Conservation (phyloP, 352 stramenopile genomes). For the Phytophthora pisi region DNA sequence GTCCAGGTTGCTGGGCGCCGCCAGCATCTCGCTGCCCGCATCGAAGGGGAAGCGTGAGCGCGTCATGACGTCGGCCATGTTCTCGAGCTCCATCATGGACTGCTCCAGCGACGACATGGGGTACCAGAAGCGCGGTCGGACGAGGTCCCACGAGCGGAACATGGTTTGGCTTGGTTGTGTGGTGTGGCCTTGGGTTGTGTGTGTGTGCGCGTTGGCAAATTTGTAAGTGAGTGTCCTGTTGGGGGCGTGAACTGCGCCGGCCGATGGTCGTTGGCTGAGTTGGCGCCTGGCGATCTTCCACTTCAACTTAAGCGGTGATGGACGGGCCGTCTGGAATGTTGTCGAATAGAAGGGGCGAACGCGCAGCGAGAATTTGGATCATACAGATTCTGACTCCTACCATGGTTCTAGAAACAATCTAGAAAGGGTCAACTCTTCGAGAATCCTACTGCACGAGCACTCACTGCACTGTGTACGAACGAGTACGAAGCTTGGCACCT, state of each 20-base stretch:
- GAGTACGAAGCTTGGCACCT: no score
- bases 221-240: slow-evolving; percentile 12
- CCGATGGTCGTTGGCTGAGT: no score
- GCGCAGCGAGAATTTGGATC: slow-evolving; percentile 7
- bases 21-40: slow-evolving; percentile 27
- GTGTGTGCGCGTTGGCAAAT: slow-evolving; percentile 12
- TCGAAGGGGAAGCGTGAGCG: slow-evolving; percentile 27
- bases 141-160: slow-evolving; percentile 54
- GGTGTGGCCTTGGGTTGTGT: not conserved
- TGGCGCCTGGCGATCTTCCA: not conserved
- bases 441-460: no score
- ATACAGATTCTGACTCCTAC: not conserved
- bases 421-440: no score
- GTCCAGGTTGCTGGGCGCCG: slow-evolving; percentile 28
- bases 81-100: slow-evolving; percentile 50
- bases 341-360: slow-evolving; percentile 13
- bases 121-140: slow-evolving; percentile 52
- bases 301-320: slow-evolving; percentile 6
- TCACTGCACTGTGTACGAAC: no score
- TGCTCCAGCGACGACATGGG: slow-evolving; percentile 56
- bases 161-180: slow-evolving; percentile 21
- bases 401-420: no score
- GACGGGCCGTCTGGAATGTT: slow-evolving; percentile 1
- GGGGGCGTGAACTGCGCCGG: not conserved
- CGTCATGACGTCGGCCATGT: slow-evolving; percentile 40